These are phyloP conservation scores for Pseudocercospora ulei DNA, from an alignment of 2,329 filamentous ascomycete genomes.

Conservation along the genomic window DNA sequence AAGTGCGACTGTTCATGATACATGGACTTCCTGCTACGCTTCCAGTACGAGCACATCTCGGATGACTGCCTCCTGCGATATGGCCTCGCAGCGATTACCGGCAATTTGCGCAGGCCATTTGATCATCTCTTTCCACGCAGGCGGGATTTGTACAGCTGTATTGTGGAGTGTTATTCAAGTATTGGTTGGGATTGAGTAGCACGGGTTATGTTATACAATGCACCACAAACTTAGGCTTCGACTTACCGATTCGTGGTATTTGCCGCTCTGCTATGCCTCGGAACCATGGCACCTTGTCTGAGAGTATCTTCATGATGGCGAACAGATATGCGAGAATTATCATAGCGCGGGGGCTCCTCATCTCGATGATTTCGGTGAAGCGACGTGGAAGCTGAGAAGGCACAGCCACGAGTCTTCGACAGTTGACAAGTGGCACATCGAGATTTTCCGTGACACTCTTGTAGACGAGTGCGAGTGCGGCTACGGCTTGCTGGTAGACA, in stretches of 20 bases:
- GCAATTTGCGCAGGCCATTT: slow-evolving; percentile 23
- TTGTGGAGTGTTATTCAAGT: too few species aligned
- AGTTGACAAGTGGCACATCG: slow-evolving; percentile 21
- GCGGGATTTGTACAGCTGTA: slow-evolving; percentile 15
- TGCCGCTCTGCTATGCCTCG: slow-evolving; percentile 24
- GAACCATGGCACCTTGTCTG: slow-evolving; percentile 24
- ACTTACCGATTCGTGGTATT: slow-evolving; percentile 20
- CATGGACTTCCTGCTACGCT: too few species aligned
- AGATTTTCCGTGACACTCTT: slow-evolving; percentile 20
- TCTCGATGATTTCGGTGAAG: slow-evolving; percentile 25
- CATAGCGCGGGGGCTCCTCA: slow-evolving; percentile 22
- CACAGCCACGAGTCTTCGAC: slow-evolving; percentile 24
- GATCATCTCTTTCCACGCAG: slow-evolving; percentile 23
- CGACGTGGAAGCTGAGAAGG: slow-evolving; percentile 23
- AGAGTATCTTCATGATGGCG: slow-evolving; percentile 25
- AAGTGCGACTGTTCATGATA: slow-evolving; percentile 24
- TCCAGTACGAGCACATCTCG: slow-evolving; percentile 12
- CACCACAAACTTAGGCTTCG: too few species aligned
- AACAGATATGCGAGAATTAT: slow-evolving; percentile 25
- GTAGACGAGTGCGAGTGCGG: slow-evolving; percentile 24
- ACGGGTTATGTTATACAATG: too few species aligned
- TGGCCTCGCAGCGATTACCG: slow-evolving; percentile 9
- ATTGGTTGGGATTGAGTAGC: too few species aligned
- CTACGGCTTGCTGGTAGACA: slow-evolving; percentile 21
- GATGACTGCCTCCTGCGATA: slow-evolving; percentile 14